Conservation (phyloP, 768 basidiomycete genomes). For the Auricularia cornea region DNA sequence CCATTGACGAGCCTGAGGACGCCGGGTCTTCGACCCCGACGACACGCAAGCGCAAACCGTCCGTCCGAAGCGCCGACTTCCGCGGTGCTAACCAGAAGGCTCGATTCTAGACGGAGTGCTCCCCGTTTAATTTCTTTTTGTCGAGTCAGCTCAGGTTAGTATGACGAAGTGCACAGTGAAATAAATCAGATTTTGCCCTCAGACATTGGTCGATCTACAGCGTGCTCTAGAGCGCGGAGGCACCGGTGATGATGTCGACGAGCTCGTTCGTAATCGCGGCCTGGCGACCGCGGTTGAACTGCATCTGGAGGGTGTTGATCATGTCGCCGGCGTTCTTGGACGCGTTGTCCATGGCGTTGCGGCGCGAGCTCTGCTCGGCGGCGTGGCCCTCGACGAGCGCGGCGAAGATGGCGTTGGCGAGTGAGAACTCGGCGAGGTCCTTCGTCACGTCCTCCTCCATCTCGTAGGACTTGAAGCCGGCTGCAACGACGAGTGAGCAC, state of each 20-base stretch:
- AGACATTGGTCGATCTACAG: too few species aligned
- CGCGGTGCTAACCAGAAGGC: too few species aligned
- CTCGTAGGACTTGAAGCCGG: slow-evolving; percentile 91
- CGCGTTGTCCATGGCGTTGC: slow-evolving; percentile 99
- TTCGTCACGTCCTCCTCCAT: slow-evolving; percentile 94
- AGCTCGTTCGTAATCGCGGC: slow-evolving; percentile 95
- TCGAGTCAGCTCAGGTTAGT: too few species aligned
- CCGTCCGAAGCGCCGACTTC: too few species aligned
- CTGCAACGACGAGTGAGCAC: slow-evolving; percentile 28
- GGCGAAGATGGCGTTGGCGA: slow-evolving; percentile 94
- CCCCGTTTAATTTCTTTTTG: too few species aligned
- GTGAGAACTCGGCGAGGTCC: slow-evolving; percentile 89
- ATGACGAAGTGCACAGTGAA: too few species aligned
- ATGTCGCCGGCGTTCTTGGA: slow-evolving; percentile 97
- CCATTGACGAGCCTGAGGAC: too few species aligned
- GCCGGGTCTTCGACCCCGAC: too few species aligned
- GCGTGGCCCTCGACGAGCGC: slow-evolving; percentile 93
- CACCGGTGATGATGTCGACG: slow-evolving; percentile 87
- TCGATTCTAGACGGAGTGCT: too few species aligned
- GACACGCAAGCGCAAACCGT: too few species aligned
- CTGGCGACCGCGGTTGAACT: slow-evolving; percentile 98
- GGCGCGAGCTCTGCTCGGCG: slow-evolving; percentile 86
- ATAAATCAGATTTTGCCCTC: too few species aligned
- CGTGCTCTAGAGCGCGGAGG: slow-evolving; percentile 16
- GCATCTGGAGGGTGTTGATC: slow-evolving; percentile 80